Percentiles rank a stretch among this genome's conserved stretches.
phyloP scores from a whole-genome alignment of 2,329 filamentous ascomycete species.

The Paraphoma chrysanthemicola region DNA sequence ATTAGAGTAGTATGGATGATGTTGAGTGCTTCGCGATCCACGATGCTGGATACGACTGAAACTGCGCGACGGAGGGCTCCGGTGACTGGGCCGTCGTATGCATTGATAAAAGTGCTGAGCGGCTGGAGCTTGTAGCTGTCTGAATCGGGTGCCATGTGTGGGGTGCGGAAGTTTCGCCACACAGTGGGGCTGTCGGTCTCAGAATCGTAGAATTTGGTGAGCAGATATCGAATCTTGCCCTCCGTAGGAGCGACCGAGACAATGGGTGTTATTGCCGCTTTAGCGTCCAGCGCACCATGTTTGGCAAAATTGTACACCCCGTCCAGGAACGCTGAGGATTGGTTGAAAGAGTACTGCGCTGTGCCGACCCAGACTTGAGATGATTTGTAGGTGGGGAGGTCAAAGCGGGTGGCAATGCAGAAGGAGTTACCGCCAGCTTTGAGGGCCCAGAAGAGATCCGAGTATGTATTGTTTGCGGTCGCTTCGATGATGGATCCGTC shows the following conservation, averaged over 20 bases:
- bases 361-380: conserved; percentile 4
- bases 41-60: conserved; percentile 6
- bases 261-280: conserved; percentile 13
- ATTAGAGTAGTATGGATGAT: conserved; percentile 10
- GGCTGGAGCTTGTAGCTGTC: conserved; percentile 3
- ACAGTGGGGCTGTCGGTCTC: conserved; percentile 1
- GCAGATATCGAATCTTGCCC: background rate
- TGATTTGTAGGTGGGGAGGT: conserved; percentile 4
- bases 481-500: conserved; percentile 23
- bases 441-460: conserved; percentile 38
- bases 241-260: background rate
- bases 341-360: background rate
- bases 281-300: conserved; percentile 10
- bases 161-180: conserved; percentile 16
- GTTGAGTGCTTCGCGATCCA: conserved; percentile 5
- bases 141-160: background rate
- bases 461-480: conserved; percentile 16
- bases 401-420: conserved; percentile 9
- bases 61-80: conserved; percentile 5
- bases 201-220: conserved; percentile 11
- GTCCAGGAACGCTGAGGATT: conserved; percentile 2
- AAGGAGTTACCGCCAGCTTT: conserved; percentile 27
- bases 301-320: conserved; percentile 13
- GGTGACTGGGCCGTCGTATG: background rate
- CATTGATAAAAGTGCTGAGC: background rate